Conservation (phyloP, 225 moss, liverwort and hornwort genomes). For the Antitrichia curtipendula region DNA sequence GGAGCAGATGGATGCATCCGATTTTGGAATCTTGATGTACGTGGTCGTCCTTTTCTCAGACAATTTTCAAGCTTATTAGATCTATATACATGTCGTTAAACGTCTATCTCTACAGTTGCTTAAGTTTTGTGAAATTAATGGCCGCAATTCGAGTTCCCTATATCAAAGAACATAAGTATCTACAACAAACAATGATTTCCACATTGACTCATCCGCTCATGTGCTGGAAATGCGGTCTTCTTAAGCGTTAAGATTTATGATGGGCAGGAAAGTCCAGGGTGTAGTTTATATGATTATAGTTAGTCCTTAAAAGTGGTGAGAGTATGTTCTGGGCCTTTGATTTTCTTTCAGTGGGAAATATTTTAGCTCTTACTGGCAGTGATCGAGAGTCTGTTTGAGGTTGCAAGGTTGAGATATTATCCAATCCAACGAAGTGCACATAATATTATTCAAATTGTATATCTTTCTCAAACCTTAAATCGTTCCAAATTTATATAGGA, state of each 20-base stretch:
- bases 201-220: background rate
- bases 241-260: background rate
- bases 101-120: background rate
- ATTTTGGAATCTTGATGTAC: slow-evolving; percentile 93
- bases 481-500: background rate
- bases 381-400: background rate
- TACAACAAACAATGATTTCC: background rate
- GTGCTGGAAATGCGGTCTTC: background rate
- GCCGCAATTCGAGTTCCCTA: background rate
- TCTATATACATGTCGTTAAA: background rate
- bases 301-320: background rate
- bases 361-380: background rate
- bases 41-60: background rate
- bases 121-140: background rate
- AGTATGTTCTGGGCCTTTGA: background rate
- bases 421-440: background rate
- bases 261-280: background rate
- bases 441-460: background rate
- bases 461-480: background rate
- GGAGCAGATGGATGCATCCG: slow-evolving; percentile 86
- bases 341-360: background rate
- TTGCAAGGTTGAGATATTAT: background rate
- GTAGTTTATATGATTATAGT: background rate
- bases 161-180: background rate
- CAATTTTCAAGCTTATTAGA: background rate